These are phyloP conservation scores for Exophiala alcalophila DNA, from an alignment of 2,329 filamentous ascomycete species.

Conservation along the genomic window DNA sequence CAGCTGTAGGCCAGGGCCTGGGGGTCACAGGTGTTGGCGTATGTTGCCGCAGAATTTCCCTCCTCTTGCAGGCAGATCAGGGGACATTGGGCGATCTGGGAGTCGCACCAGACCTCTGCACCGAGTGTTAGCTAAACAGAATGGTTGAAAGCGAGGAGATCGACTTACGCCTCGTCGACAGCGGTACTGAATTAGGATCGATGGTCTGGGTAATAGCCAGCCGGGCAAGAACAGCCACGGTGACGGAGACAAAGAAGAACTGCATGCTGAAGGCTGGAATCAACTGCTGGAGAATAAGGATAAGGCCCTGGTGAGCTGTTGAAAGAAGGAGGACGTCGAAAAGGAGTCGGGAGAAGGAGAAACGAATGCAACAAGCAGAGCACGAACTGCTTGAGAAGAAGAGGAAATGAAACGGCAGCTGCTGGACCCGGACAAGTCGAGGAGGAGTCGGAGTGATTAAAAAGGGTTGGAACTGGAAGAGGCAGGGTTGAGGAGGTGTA, in stretches of 20 bases:
- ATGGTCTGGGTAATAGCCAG: conserved; percentile 40
- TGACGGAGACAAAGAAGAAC: conserved; percentile 30
- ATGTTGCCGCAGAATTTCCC: conserved; percentile 36
- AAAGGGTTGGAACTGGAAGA: conserved; percentile 22
- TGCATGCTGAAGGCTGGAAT: conserved; percentile 13
- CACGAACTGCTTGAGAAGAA: conserved; percentile 2
- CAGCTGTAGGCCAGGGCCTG: conserved; percentile 55
- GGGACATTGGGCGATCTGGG: conserved; percentile 44
- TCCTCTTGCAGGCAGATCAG: conserved; percentile 45
- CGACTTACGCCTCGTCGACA: conserved; percentile 38
- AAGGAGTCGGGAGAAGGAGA: too few species aligned
- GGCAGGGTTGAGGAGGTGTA: conserved; percentile 12
- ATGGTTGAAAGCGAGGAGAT: background rate
- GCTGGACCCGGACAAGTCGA: too few species aligned
- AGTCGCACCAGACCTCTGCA: conserved; percentile 43
- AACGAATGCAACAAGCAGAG: conserved; percentile 1
- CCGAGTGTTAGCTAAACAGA: background rate
- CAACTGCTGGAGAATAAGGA: background rate
- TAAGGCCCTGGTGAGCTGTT: too few species aligned
- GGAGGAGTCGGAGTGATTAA: too few species aligned
- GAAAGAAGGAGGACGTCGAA: too few species aligned
- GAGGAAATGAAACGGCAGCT: too few species aligned
- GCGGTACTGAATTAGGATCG: conserved; percentile 38
- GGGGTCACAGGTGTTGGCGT: conserved; percentile 42
- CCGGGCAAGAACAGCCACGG: conserved; percentile 36